These are phyloP conservation scores for Brasenia schreberi DNA, from an alignment of 164 flowering plant genomes.

Conservation along the genomic window DNA sequence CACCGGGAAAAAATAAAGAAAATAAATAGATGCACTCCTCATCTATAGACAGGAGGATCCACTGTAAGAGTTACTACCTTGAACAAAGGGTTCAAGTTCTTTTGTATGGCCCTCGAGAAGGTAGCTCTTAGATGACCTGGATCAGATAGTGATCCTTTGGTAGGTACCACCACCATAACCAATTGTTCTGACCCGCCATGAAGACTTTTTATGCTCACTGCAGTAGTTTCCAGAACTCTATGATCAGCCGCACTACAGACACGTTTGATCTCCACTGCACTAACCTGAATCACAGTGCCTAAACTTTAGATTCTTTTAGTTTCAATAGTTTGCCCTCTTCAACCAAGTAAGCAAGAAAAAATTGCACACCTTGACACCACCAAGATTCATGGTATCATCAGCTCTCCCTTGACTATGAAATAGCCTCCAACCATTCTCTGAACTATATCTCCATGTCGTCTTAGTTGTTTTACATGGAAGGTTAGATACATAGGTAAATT, in stretches of 20 bases:
- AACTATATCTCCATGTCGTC: constrained; percentile 88
- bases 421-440: constrained; percentile 74
- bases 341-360: neutral
- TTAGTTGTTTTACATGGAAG: constrained; percentile 36
- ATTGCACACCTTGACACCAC: constrained; percentile 76
- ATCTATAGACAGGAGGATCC: too few species aligned
- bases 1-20: too few species aligned
- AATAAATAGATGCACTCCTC: too few species aligned
- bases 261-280: constrained; percentile 89
- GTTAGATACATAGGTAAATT: neutral
- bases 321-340: neutral
- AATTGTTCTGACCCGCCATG: constrained; percentile 79
- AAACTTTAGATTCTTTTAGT: neutral
- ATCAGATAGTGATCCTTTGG: constrained; percentile 27
- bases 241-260: constrained; percentile 65
- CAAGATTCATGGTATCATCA: constrained; percentile 99
- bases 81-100: constrained; percentile 75
- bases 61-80: constrained; percentile 33
- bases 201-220: constrained; percentile 45
- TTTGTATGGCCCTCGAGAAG: constrained; percentile 72
- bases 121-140: constrained; percentile 36
- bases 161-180: constrained; percentile 60
- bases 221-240: constrained; percentile 68
- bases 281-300: constrained; percentile 42
- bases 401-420: constrained; percentile 74